These are phyloP conservation scores for Berkeleyomyces rouxiae DNA, from an alignment of 2,329 filamentous ascomycete genomes.

Conservation along the genomic window DNA sequence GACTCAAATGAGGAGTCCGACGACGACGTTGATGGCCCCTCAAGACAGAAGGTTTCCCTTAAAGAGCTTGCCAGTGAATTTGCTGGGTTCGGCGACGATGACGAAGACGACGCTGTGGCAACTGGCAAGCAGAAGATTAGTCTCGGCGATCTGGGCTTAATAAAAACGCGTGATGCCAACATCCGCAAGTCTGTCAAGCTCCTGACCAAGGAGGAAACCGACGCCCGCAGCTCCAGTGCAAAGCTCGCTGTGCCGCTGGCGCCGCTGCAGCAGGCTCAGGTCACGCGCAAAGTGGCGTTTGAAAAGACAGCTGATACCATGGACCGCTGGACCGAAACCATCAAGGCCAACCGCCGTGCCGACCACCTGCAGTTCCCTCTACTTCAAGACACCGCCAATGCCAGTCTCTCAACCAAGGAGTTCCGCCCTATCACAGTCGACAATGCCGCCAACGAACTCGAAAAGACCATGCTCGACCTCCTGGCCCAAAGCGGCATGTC, in stretches of 20 bases:
- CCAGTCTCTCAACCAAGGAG: slow-evolving; percentile 43
- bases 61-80: slow-evolving; percentile 55
- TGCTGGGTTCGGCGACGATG: slow-evolving; percentile 44
- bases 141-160: slow-evolving; percentile 55
- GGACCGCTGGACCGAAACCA: slow-evolving; percentile 82
- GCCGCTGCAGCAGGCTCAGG: slow-evolving; percentile 68
- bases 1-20: slow-evolving; percentile 30
- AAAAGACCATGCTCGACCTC: slow-evolving; percentile 72
- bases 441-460: slow-evolving; percentile 60
- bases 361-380: slow-evolving; percentile 84
- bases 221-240: slow-evolving; percentile 27
- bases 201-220: slow-evolving; percentile 46
- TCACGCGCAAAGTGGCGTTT: slow-evolving; percentile 70
- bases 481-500: slow-evolving; percentile 74
- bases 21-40: slow-evolving; percentile 38
- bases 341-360: slow-evolving; percentile 81
- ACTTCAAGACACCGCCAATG: slow-evolving; percentile 48
- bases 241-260: slow-evolving; percentile 72
- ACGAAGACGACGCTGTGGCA: slow-evolving; percentile 23
- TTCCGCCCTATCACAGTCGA: slow-evolving; percentile 47
- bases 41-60: slow-evolving; percentile 26
- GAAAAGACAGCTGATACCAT: slow-evolving; percentile 84
- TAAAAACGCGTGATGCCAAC: slow-evolving; percentile 53
- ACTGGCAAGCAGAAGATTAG: slow-evolving; percentile 48
- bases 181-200: slow-evolving; percentile 68